Evolutionary conservation across 352 stramenopile species (phyloP).

Genomic region (Phytophthora citrophthora): DNA sequence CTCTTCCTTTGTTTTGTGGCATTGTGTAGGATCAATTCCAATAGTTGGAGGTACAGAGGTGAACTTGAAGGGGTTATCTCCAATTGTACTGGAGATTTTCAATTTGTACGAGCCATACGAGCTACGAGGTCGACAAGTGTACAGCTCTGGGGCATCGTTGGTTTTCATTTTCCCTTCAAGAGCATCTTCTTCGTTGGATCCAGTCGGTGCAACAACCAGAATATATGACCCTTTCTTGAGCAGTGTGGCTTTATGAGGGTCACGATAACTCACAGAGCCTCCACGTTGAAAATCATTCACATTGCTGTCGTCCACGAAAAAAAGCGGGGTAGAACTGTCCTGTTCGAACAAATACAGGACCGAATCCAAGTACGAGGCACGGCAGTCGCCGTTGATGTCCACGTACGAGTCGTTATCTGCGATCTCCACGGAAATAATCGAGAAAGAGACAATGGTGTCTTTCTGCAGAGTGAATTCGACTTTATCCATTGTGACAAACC

Average conservation of each 20-base stretch:
- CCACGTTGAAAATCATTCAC: conserved; percentile 27
- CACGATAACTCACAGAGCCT: conserved; percentile 53
- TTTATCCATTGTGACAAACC: conserved; percentile 52
- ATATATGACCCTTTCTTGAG: conserved; percentile 55
- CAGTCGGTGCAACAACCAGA: conserved; percentile 41
- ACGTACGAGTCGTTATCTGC: conserved; percentile 52
- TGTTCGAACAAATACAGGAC: conserved; percentile 60
- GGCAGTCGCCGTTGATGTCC: conserved; percentile 72
- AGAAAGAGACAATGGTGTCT: conserved; percentile 49
- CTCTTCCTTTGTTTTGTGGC: conserved; percentile 13
- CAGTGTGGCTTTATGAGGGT: conserved; percentile 49
- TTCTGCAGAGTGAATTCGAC: conserved; percentile 46
- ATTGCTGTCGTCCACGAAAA: conserved; percentile 49
- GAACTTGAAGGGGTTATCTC: conserved; percentile 20
- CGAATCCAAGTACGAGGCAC: conserved; percentile 56
- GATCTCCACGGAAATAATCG: conserved; percentile 65
- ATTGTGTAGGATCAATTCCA: conserved; percentile 13
- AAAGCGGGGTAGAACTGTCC: conserved; percentile 22
- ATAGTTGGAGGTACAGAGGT: conserved; percentile 16
- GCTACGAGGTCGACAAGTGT: conserved; percentile 19
- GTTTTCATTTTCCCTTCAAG: conserved; percentile 27
- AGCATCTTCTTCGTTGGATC: conserved; percentile 24
- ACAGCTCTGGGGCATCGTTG: conserved; percentile 35
- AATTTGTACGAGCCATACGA: conserved; percentile 41
- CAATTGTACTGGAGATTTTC: conserved; percentile 38